Conservation (phyloP, 164 flowering plant genomes). For the Dillenia suffruticosa region DNA sequence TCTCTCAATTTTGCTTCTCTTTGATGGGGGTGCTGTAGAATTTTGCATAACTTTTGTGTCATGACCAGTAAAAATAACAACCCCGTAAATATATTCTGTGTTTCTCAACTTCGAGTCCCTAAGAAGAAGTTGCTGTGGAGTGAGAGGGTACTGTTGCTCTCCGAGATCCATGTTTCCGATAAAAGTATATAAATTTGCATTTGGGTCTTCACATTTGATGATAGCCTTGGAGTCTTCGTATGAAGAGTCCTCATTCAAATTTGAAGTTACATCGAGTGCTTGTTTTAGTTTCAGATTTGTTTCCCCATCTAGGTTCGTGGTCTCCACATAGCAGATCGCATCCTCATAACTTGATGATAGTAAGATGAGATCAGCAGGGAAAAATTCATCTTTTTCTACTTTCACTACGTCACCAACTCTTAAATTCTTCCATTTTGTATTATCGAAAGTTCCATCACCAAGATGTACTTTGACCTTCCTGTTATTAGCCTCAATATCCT, state of each 20-base stretch:
- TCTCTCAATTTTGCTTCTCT: slow-evolving; percentile 71
- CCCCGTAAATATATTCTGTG: slow-evolving; percentile 71
- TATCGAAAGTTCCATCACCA: slow-evolving; percentile 48
- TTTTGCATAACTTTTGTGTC: slow-evolving; percentile 90
- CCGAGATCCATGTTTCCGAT: slow-evolving; percentile 61
- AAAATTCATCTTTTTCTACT: slow-evolving; percentile 77
- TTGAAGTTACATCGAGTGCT: slow-evolving; percentile 53
- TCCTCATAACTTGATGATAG: slow-evolving; percentile 80
- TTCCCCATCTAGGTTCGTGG: slow-evolving; percentile 89
- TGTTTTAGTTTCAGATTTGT: slow-evolving; percentile 81
- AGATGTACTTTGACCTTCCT: slow-evolving; percentile 54
- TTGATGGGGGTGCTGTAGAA: slow-evolving; percentile 73
- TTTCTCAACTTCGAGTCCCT: slow-evolving; percentile 80
- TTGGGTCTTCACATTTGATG: slow-evolving; percentile 82
- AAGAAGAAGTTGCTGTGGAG: slow-evolving; percentile 70
- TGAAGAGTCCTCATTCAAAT: slow-evolving; percentile 41
- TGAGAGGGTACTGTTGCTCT: slow-evolving; percentile 49
- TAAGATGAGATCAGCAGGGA: slow-evolving; percentile 80
- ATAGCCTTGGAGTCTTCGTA: slow-evolving; percentile 52
- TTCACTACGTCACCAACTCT: slow-evolving; percentile 71
- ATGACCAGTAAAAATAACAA: slow-evolving; percentile 72
- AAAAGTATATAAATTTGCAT: slow-evolving; percentile 71
- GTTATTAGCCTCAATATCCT: slow-evolving; percentile 74
- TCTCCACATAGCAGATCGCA: slow-evolving; percentile 86
- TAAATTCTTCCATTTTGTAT: slow-evolving; percentile 56